phyloP scores from a whole-genome alignment of 2,329 filamentous ascomycete genomes.

The Fonsecaea nubica region DNA sequence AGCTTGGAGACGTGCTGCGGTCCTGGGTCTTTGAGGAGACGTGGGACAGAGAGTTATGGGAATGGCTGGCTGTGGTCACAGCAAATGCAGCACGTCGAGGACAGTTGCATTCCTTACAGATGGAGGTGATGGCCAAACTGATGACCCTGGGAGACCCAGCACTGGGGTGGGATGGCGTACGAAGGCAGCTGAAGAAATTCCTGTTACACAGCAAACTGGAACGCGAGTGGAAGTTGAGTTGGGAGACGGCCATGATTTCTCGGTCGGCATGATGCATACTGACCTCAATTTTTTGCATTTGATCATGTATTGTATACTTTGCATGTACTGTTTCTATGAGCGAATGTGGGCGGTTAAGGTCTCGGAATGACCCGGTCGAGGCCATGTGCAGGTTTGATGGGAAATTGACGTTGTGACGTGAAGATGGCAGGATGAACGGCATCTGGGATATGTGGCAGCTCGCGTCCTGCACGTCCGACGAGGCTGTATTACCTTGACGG shows the following conservation, averaged over 20 bases:
- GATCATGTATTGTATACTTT: background rate
- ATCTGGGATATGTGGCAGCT: background rate
- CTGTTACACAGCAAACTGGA: slow-evolving; percentile 27
- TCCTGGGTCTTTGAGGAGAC: slow-evolving; percentile 6
- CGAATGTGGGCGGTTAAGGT: background rate
- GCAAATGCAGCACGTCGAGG: slow-evolving; percentile 31
- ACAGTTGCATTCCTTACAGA: slow-evolving; percentile 21
- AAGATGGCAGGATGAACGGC: background rate
- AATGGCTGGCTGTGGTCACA: slow-evolving; percentile 26
- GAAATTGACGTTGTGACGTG: background rate
- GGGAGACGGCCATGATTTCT: slow-evolving; percentile 20
- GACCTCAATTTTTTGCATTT: background rate
- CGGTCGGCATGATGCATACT: background rate
- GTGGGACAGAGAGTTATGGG: slow-evolving; percentile 22
- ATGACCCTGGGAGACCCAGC: background rate
- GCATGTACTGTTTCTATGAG: background rate
- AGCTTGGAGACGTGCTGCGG: slow-evolving; percentile 24
- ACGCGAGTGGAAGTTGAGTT: slow-evolving; percentile 30
- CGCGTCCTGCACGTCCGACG: background rate
- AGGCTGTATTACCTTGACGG: background rate
- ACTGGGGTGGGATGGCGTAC: slow-evolving; percentile 22
- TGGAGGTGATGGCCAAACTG: slow-evolving; percentile 25
- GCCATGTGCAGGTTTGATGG: background rate
- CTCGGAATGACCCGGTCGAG: background rate
- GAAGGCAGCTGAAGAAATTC: slow-evolving; percentile 14